These are phyloP conservation scores for Trichoderma polysporum DNA, from an alignment of 2,329 filamentous ascomycete species.

Conservation along the genomic window DNA sequence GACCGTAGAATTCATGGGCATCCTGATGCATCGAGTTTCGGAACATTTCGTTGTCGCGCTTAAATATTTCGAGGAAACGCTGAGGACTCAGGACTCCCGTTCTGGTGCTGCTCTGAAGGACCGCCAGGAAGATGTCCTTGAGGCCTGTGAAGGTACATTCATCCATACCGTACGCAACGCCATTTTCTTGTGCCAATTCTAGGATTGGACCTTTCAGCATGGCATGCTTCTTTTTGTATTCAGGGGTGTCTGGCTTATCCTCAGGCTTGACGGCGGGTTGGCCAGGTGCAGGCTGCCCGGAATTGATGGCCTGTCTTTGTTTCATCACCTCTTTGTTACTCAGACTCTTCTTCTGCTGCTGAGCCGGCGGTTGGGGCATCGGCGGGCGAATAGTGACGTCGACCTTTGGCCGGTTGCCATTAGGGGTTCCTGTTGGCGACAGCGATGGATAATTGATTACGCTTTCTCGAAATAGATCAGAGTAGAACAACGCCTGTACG, in stretches of 20 bases:
- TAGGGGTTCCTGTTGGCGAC: slow-evolving; percentile 67
- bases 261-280: slow-evolving; percentile 67
- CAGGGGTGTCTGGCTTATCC: slow-evolving; percentile 90
- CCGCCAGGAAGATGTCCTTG: slow-evolving; percentile 92
- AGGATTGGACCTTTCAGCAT: slow-evolving; percentile 84
- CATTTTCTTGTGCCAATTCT: slow-evolving; percentile 79
- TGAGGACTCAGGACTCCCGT: slow-evolving; percentile 90
- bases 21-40: slow-evolving; percentile 97
- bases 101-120: slow-evolving; percentile 76
- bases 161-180: slow-evolving; percentile 81
- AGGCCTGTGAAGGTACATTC: slow-evolving; percentile 93
- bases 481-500: slow-evolving; percentile 95
- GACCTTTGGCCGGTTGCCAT: slow-evolving; percentile 56
- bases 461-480: slow-evolving; percentile 86
- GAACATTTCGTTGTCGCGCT: slow-evolving; percentile 96
- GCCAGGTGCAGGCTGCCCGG: slow-evolving; percentile 54
- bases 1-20: slow-evolving; percentile 93
- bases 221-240: slow-evolving; percentile 97
- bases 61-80: slow-evolving; percentile 89
- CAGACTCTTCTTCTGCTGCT: slow-evolving; percentile 51
- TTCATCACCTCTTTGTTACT: slow-evolving; percentile 56
- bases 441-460: slow-evolving; percentile 86
- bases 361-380: slow-evolving; percentile 46
- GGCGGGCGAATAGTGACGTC: slow-evolving; percentile 61
- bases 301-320: slow-evolving; percentile 54